phyloP scores from a whole-genome alignment of 257 asterid genomes.

The Solanum lignicaule region DNA sequence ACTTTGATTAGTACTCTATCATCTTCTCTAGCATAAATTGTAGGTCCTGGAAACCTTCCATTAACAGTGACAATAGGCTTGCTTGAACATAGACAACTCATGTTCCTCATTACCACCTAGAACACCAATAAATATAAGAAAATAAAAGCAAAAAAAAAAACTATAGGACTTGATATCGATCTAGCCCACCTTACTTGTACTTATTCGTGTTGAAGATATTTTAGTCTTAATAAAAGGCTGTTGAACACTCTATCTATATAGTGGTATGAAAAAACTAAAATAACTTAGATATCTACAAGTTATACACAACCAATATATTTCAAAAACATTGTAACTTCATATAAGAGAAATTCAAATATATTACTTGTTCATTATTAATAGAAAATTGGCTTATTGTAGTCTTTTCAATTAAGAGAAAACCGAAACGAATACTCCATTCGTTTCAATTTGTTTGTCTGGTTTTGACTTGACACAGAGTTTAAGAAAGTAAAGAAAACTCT shows the following conservation, averaged over 20 bases:
- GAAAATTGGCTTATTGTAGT: background rate
- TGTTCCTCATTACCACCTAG: conserved; percentile 67
- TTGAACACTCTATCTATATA: background rate
- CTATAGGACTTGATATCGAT: background rate
- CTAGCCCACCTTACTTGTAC: background rate
- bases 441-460: background rate
- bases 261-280: background rate
- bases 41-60: conserved; percentile 81
- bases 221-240: too few species aligned
- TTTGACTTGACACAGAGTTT: background rate
- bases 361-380: background rate
- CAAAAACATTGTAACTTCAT: too few species aligned
- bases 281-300: background rate
- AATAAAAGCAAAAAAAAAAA: too few species aligned
- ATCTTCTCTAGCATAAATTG: conserved; percentile 77
- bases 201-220: background rate
- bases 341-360: background rate
- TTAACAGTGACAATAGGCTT: conserved; percentile 69
- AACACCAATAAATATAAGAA: background rate
- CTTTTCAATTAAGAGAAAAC: background rate
- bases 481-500: background rate
- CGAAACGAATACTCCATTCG: rapidly evolving
- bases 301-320: background rate
- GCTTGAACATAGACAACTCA: conserved; percentile 49
- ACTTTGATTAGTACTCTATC: conserved; percentile 60